Evolutionary conservation across 2,329 filamentous ascomycete species (phyloP).

Genomic region (Fusarium duplospermum): DNA sequence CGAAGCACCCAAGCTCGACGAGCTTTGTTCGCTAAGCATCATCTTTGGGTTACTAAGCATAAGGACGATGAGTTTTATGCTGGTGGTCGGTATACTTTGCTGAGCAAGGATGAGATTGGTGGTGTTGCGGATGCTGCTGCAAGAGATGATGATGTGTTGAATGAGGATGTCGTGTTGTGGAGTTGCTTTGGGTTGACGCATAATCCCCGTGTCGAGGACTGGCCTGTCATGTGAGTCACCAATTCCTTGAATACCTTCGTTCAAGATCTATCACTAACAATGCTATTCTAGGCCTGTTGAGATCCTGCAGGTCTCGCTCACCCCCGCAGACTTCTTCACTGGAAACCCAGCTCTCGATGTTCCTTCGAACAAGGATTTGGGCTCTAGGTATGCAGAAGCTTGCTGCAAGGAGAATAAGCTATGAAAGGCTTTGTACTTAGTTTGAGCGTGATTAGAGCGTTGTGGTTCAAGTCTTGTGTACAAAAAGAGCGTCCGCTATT

Average conservation of each 20-base stretch:
- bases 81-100: slow-evolving; percentile 55
- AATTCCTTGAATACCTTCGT: neutral
- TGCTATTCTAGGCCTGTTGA: slow-evolving; percentile 53
- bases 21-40: slow-evolving; percentile 57
- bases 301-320: slow-evolving; percentile 57
- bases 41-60: slow-evolving; percentile 60
- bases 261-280: neutral
- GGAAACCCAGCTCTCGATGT: slow-evolving; percentile 61
- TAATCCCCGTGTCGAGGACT: slow-evolving; percentile 74
- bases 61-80: slow-evolving; percentile 58
- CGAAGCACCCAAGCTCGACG: slow-evolving; percentile 54
- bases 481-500: neutral
- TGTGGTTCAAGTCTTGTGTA: neutral
- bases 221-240: slow-evolving; percentile 70
- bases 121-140: slow-evolving; percentile 54
- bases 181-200: slow-evolving; percentile 72
- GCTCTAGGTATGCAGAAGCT: neutral
- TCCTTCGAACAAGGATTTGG: slow-evolving; percentile 37
- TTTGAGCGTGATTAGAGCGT: neutral
- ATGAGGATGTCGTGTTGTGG: slow-evolving; percentile 69
- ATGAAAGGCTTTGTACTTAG: neutral
- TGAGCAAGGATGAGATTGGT: slow-evolving; percentile 51
- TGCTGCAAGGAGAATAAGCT: neutral
- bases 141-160: slow-evolving; percentile 58
- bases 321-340: slow-evolving; percentile 61